These are phyloP conservation scores for Kwoniella sp. DNA, from an alignment of 768 basidiomycete genomes.

Conservation along the genomic window DNA sequence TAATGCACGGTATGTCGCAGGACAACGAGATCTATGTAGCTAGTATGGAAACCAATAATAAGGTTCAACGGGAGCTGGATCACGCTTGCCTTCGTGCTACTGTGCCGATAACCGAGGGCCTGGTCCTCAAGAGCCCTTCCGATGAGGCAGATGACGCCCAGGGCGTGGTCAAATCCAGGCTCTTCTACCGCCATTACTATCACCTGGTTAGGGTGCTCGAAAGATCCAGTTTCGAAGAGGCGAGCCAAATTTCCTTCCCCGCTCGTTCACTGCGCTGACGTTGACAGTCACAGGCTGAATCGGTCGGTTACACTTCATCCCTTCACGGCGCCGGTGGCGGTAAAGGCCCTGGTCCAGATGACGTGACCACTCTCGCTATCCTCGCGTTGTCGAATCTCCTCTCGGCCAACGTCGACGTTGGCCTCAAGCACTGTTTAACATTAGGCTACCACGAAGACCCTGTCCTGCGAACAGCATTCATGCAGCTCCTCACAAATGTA, in stretches of 20 bases:
- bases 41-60: conserved; percentile 9
- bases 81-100: conserved; percentile 71
- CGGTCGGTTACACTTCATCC: conserved; percentile 13
- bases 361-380: conserved; percentile 66
- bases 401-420: conserved; percentile 79
- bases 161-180: conserved; percentile 70
- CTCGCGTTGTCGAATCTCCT: conserved; percentile 79
- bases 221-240: conserved; percentile 19
- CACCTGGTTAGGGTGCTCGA: conserved; percentile 58
- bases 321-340: conserved; percentile 10
- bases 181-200: conserved; percentile 77
- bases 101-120: conserved; percentile 73
- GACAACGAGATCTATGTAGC: conserved; percentile 16
- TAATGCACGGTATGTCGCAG: conserved; percentile 6
- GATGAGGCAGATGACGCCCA: conserved; percentile 62
- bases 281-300: conserved; percentile 8
- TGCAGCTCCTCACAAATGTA: conserved; percentile 79
- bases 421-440: conserved; percentile 82
- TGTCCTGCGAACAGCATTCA: conserved; percentile 74
- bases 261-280: neutral
- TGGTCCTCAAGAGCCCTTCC: conserved; percentile 69
- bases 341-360: conserved; percentile 11
- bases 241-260: conserved; percentile 15
- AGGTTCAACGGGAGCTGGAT: conserved; percentile 65
- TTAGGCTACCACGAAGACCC: conserved; percentile 75